A percentile compares a stretch with the other conserved stretches of the same genome.
Evolutionary conservation across 768 basidiomycete species (phyloP).

Genomic region (Podaxis sp.): DNA sequence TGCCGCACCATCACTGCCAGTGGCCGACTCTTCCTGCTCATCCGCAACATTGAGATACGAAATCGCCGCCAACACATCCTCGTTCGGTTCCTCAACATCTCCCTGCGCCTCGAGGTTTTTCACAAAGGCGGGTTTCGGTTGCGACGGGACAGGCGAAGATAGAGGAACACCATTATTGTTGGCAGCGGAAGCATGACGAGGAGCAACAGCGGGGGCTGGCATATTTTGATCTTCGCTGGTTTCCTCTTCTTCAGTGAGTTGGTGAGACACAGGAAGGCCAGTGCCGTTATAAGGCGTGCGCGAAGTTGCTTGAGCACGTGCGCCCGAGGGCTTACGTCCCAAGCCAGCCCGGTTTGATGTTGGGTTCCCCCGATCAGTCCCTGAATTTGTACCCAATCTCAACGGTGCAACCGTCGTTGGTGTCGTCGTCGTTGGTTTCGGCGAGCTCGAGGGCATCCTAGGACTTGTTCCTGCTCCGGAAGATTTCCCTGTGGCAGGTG

Average conservation of each 20-base stretch:
- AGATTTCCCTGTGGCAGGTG: neutral
- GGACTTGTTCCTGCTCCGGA: conserved; percentile 1
- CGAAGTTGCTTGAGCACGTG: conserved; percentile 65
- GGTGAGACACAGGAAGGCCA: conserved; percentile 27
- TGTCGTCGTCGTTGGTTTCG: neutral
- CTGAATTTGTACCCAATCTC: neutral
- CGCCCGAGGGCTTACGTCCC: conserved; percentile 78
- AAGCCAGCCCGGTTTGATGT: conserved; percentile 31
- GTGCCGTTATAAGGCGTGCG: conserved; percentile 39
- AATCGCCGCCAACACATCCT: conserved; percentile 77
- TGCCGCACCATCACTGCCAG: neutral
- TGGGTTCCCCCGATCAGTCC: conserved; percentile 9
- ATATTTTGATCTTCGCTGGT: conserved; percentile 22
- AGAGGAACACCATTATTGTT: neutral
- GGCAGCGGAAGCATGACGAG: neutral
- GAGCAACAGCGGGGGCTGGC: neutral
- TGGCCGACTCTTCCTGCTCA: conserved; percentile 29
- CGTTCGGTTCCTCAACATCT: conserved; percentile 46
- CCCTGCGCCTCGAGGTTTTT: conserved; percentile 18
- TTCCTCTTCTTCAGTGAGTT: conserved; percentile 33
- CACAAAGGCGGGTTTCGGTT: neutral
- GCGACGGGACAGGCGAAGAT: neutral
- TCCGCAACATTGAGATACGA: conserved; percentile 66
- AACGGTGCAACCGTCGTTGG: neutral
- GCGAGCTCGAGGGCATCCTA: neutral